Evolutionary conservation across 2,329 filamentous ascomycete species (phyloP).

Genomic region (Pestalotiopsis sp.): DNA sequence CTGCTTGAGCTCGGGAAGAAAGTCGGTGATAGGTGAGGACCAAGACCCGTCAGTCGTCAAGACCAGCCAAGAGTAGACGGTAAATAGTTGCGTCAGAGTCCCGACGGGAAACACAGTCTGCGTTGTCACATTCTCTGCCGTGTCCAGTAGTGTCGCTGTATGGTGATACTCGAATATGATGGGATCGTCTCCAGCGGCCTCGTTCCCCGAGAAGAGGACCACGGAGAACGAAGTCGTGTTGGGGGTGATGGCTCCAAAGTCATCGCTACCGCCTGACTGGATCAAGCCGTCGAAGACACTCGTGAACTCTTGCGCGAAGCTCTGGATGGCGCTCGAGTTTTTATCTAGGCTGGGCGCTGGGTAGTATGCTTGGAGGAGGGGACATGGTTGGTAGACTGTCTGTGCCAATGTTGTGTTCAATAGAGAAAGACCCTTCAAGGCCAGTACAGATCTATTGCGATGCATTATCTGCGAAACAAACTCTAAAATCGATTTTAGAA

Average conservation of each 20-base stretch:
- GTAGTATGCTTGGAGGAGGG: slow-evolving; percentile 11
- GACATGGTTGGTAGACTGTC: slow-evolving; percentile 6
- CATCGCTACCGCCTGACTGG: slow-evolving; percentile 19
- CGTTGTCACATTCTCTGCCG: slow-evolving; percentile 18
- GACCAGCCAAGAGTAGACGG: slow-evolving; percentile 35
- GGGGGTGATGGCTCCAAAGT: slow-evolving; percentile 26
- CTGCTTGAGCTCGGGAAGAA: slow-evolving; percentile 24
- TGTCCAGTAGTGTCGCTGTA: slow-evolving; percentile 18
- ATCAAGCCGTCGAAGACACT: slow-evolving; percentile 24
- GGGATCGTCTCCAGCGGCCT: slow-evolving; percentile 12
- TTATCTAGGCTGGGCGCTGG: not conserved
- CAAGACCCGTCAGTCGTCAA: slow-evolving; percentile 30
- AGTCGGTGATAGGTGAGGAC: slow-evolving; percentile 31
- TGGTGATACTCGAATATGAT: slow-evolving; percentile 28
- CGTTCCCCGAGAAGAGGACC: slow-evolving; percentile 24
- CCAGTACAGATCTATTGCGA: not conserved
- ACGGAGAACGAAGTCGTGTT: slow-evolving; percentile 32
- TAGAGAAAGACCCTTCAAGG: not conserved
- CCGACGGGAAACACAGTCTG: slow-evolving; percentile 32
- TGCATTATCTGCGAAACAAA: not conserved
- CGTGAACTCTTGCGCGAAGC: slow-evolving; percentile 17
- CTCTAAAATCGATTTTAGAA: too few species aligned
- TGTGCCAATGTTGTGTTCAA: not conserved
- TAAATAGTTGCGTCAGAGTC: slow-evolving; percentile 35
- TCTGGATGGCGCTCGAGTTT: not conserved